These are phyloP conservation scores for Rhamnella rubrinervis DNA, from an alignment of 331 rosid species.

Conservation along the genomic window DNA sequence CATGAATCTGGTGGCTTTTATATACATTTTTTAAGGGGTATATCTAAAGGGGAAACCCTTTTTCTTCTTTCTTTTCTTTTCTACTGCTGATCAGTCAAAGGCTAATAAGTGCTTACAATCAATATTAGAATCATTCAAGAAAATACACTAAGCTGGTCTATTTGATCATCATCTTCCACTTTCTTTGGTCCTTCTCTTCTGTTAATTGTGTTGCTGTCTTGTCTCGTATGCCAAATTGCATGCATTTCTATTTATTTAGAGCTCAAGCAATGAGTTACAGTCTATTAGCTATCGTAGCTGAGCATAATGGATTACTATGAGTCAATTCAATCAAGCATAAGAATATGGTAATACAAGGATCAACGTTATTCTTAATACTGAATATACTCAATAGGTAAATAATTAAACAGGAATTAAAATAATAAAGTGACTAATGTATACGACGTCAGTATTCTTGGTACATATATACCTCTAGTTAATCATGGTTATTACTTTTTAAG, in stretches of 20 bases:
- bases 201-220: not conserved
- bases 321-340: slow-evolving; percentile 9
- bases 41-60: slow-evolving; percentile 11
- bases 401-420: too few relatives aligned
- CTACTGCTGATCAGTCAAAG: slow-evolving; percentile 41
- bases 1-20: slow-evolving; percentile 8
- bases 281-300: slow-evolving; percentile 11
- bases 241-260: not conserved
- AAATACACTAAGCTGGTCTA: not conserved
- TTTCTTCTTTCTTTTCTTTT: not conserved
- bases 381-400: not conserved
- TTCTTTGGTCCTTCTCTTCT: slow-evolving; percentile 22
- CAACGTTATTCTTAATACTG: slow-evolving; percentile 2
- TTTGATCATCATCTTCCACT: slow-evolving; percentile 26
- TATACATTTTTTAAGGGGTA: not conserved
- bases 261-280: too few relatives aligned
- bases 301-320: not conserved
- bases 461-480: too few relatives aligned
- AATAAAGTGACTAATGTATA: too few relatives aligned
- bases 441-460: too few relatives aligned
- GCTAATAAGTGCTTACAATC: slow-evolving; percentile 18
- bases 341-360: slow-evolving; percentile 9
- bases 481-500: too few relatives aligned
- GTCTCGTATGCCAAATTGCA: slow-evolving; percentile 1
- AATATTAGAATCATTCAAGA: slow-evolving; percentile 23